Evolutionary conservation across 352 stramenopile genomes (phyloP).

Genomic region (Globisporangium megalacanthum): DNA sequence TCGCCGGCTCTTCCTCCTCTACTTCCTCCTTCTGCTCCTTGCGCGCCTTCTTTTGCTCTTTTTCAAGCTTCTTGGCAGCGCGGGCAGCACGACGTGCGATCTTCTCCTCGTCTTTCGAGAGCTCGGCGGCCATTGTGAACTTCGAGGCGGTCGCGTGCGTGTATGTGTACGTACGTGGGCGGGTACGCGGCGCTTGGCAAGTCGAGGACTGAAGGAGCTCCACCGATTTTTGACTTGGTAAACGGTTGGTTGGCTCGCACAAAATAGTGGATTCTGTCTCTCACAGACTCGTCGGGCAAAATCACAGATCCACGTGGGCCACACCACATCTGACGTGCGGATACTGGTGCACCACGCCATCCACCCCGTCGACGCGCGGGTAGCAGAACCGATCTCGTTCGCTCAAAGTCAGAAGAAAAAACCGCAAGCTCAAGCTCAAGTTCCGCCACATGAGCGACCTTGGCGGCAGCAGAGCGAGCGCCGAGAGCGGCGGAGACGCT

Average conservation of each 20-base stretch:
- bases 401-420: constrained; percentile 1
- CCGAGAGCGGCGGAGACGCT: not conserved
- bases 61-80: constrained; percentile 43
- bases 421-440: not conserved
- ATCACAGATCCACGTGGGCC: not conserved
- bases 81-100: constrained; percentile 2
- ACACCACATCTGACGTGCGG: not conserved
- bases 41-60: constrained; percentile 46
- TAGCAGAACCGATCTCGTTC: not conserved
- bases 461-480: not conserved
- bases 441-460: not conserved
- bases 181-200: not conserved
- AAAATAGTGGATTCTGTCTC: no score
- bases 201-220: not conserved
- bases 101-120: constrained; percentile 61
- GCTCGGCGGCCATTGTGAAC: constrained; percentile 12
- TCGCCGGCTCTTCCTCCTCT: constrained; percentile 48
- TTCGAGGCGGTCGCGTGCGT: constrained; percentile 6
- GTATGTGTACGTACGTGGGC: not conserved
- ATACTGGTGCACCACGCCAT: not conserved
- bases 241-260: no score
- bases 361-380: not conserved
- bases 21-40: constrained; percentile 33
- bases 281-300: no score
- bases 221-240: no score